Evolutionary conservation across 1,139 yeast species (phyloP), one percentile per base, ranked within the genome.

Genomic region (Suhomyces guaymorum): DNA sequence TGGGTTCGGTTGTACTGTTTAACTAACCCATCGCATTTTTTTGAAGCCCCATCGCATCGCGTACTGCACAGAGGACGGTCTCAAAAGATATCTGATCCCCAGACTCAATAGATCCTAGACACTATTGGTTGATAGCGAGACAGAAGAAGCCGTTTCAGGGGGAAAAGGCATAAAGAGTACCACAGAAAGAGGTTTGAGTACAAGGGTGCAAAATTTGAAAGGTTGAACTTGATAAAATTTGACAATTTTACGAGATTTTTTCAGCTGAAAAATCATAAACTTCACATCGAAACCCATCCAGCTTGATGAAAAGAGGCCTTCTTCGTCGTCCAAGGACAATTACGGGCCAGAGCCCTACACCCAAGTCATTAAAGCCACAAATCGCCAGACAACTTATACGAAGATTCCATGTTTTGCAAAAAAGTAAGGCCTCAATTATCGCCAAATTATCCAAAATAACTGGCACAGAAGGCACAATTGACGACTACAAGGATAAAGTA

Each of bases 321-420:
- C 33, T 44, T n/a, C 32, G 32, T 12, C 27, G 43, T 4, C 39
- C 36, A 4, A 24, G 26, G 9, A 28, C 28, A 1, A 55, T 54
- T 5, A 52, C 57, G 3, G 49, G 52, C 8, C 44, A 44, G 13
- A 36, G 31, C 11, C 38, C 39, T 12, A 37, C 44, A 1, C 64
- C 69, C 9, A 54, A 51, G 54, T 53, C 52, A 33, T 63, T 84
- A 32, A 84, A 84, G 48, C 92, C 94, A 0, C 72, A 75, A 33
- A 69, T 75, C 47, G 81, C 92, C 0, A 62, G 92, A 32, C 78
- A 73, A 46, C 64, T 84, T 12, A 84, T 84, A 23, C 68, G 92
- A 43, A 57, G 89, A 32, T 84, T 76, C 47, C 94, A 84, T 56
- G 70, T 77, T 3, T 59, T 84, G 23, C 68, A 78, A 36, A 81